These are phyloP conservation scores for Tolypocladium cylindrosporum DNA, from an alignment of 2,329 filamentous ascomycete species.

Conservation along the genomic window DNA sequence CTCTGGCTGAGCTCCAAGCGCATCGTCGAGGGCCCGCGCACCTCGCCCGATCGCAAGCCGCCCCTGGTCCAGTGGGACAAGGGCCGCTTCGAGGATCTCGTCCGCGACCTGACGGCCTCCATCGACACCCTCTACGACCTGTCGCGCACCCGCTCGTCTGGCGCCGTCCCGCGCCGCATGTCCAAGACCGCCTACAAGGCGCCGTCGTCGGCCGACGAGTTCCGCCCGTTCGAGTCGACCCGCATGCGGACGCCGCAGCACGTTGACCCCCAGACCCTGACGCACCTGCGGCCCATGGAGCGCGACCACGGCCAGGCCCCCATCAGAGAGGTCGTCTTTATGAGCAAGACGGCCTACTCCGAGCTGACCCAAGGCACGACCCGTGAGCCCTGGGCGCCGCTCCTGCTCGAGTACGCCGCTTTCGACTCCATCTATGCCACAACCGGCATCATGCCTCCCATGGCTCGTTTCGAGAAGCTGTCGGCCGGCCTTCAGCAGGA, in stretches of 20 bases:
- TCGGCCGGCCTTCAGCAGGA: constrained; percentile 47
- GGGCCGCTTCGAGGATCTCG: constrained; percentile 62
- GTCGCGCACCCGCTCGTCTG: constrained; percentile 52
- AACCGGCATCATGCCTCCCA: constrained; percentile 54
- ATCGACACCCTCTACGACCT: constrained; percentile 75
- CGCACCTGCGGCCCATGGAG: constrained; percentile 33
- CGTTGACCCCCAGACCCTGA: constrained; percentile 45
- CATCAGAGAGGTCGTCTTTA: constrained; percentile 35
- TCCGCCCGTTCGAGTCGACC: constrained; percentile 45
- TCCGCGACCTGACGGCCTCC: constrained; percentile 63
- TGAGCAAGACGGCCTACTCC: constrained; percentile 40
- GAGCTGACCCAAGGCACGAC: constrained; percentile 33
- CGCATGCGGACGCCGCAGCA: constrained; percentile 52
- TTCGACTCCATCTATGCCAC: constrained; percentile 53
- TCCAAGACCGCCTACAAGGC: constrained; percentile 25
- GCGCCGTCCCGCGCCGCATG: constrained; percentile 19
- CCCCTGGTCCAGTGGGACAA: constrained; percentile 57
- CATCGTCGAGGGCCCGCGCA: constrained; percentile 23
- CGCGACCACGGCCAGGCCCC: constrained; percentile 19
- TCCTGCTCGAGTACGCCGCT: constrained; percentile 62
- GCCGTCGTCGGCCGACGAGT: constrained; percentile 30
- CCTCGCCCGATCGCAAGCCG: constrained; percentile 41
- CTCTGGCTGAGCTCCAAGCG: constrained; percentile 55
- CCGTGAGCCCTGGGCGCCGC: constrained; percentile 37
- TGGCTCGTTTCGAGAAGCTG: constrained; percentile 55